phyloP scores from a whole-genome alignment of 345 rosid species.

The Melastoma malabathricum region DNA sequence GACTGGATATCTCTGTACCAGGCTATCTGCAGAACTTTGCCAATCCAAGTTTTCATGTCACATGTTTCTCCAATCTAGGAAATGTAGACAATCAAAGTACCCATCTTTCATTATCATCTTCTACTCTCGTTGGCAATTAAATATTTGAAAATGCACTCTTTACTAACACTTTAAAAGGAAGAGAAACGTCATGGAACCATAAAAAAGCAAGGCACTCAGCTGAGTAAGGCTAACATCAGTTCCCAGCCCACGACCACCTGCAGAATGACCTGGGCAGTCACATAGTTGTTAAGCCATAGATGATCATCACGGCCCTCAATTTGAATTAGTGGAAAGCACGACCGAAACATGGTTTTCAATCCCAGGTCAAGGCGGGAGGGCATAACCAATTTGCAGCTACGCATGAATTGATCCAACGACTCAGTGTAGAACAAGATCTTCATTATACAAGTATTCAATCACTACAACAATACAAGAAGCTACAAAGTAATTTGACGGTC shows the following conservation, averaged over 20 bases:
- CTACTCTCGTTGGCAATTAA: constrained; percentile 9
- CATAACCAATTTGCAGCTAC: no score
- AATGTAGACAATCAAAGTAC: constrained; percentile 12
- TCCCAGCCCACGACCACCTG: constrained; percentile 30
- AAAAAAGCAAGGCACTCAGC: constrained; percentile 31
- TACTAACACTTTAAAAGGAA: background rate
- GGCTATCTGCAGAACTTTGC: no score
- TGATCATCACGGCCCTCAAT: constrained; percentile 37
- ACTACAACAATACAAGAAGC: no score
- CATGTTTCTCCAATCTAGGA: background rate
- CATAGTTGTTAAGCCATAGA: constrained; percentile 26
- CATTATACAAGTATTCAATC: no score
- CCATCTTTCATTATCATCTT: constrained; percentile 16
- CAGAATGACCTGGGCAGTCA: constrained; percentile 45
- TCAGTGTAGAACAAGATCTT: no score
- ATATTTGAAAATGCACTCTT: no score
- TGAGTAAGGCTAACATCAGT: constrained; percentile 64
- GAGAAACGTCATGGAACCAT: background rate
- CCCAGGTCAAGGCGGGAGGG: no score
- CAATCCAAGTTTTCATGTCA: no score
- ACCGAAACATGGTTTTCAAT: no score
- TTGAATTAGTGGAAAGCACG: background rate
- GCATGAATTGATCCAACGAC: no score
- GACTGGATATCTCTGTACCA: no score
- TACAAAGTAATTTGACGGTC: no score